Evolutionary conservation across 495 filamentous ascomycete species (phyloP).

Genomic region (Penicillium pancosmium): DNA sequence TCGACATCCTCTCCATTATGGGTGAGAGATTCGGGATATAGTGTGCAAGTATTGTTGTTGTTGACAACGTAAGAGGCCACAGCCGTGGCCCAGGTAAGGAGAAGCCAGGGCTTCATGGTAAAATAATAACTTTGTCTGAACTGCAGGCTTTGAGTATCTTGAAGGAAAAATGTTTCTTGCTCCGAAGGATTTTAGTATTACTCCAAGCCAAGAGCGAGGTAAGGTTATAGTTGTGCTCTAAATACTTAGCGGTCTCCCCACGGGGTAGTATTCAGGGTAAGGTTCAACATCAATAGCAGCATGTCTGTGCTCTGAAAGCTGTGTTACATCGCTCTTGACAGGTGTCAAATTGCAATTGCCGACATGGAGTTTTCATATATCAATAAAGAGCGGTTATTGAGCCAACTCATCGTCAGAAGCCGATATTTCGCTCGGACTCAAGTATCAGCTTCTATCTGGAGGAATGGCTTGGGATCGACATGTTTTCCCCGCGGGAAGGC

Average conservation of each 20-base stretch:
- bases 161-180: too few species aligned
- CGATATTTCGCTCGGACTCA: background rate
- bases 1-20: slow-evolving; percentile 22
- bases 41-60: background rate
- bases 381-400: slow-evolving; percentile 1
- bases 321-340: background rate
- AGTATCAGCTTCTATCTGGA: background rate
- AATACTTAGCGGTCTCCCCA: background rate
- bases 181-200: too few species aligned
- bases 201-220: background rate
- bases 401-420: background rate
- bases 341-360: background rate
- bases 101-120: background rate
- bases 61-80: slow-evolving; percentile 4
- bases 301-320: background rate
- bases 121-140: background rate
- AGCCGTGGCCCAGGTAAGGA: background rate
- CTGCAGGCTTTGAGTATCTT: background rate
- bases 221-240: background rate
- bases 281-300: background rate
- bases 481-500: background rate
- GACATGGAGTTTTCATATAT: background rate
- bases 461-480: background rate
- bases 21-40: slow-evolving; percentile 2
- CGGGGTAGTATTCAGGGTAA: background rate